Evolutionary conservation across 768 basidiomycete genomes (phyloP), one percentile per base, ranked within the genome.

Genomic region (Boletus subcaerulescens): DNA sequence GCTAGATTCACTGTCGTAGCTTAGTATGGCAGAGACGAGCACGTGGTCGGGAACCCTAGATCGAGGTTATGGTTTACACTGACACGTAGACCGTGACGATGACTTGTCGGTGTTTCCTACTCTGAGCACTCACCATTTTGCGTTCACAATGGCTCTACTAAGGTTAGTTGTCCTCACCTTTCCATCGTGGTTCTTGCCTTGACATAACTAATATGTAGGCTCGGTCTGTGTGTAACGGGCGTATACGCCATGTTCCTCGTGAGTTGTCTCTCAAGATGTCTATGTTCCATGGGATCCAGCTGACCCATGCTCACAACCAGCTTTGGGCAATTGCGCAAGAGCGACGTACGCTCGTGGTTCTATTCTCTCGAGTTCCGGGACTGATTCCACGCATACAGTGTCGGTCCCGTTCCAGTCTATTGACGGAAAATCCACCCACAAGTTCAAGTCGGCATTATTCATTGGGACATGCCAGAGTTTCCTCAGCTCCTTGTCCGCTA

Each of bases 271-370:
- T 29, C 29, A 29, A 29, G 29, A 1, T n/a, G 39, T 33, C 44
- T 5, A 17, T 6, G n/a, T 43, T 33, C 41, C 20, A 6, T n/a
- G 15, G n/a, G 26, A 35, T 42, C n/a, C 50, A 24, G 29, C n/a
- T 63, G 36, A 58, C 48, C 35, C 26, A 45, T 45, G 45, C 39
- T 41, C 22, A 18, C 55, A 24, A 51, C 9, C 60, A 93, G 91
- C 70, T 93, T 47, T 92, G 93, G 93, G 93, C 91, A 12, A 83
- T 95, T 42, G 91, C 93, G 10, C 97, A 99, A 76, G 97, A 98
- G 76, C 80, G 95, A 72, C 70, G 95, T 97, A 71, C 64, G 83
- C 13, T 72, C 48, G 8, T 31, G 24, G 10, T 1, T 32, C 26
- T 18, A 35, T 33, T 42, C 5, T 47, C 35, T 18, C 12, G 20